Evolutionary conservation across 2,329 filamentous ascomycete genomes (phyloP), one percentile per base, ranked within the genome.

Genomic region (Sporothrix luriei): DNA sequence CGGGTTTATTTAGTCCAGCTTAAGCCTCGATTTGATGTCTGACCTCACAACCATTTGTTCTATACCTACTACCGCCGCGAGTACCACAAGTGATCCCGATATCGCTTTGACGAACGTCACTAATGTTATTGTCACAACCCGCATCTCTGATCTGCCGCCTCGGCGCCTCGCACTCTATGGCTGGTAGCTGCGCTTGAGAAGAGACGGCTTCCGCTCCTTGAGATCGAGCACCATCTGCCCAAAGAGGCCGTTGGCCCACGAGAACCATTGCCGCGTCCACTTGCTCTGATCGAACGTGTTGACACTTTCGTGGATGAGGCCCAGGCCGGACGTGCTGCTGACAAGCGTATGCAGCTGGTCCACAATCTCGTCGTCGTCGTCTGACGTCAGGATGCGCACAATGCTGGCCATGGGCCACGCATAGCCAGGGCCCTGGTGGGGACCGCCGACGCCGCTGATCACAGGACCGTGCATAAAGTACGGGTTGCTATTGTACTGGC

Each of bases 371-470:
- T 83, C 82, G 66, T 94, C 91, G 69, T 92, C 85, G 59, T 92
- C 85, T 49, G 86, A 88, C 1, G 93, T 97, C 84, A 94, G 86
- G 46, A 91, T 90, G 77, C 91, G 88, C 70, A 94, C 88, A 62
- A 97, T 88, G 73, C 92, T 84, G 59, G 88, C 91, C 92, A 97
- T 96, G 1, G 93, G 93, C 93, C 93, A 97, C 19, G 91, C 92
- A 76, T 90, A 89, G 70, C 89, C 85, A 2, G 93, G 85, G 0
- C 84, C 83, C 10, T 82, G 78, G 73, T 87, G 84, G 29, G 84
- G 84, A 0, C 84, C 84, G 14, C 85, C 85, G 0, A 84, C 81
- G 38, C 82, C 81, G 72, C 81, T 84, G 72, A 87, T 78, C 19
- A 84, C 81, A 2, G 83, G 83, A 0, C 85, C 85, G 24, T 80